A percentile compares a stretch with the other conserved stretches of the same genome.
Conservation (phyloP, 2,329 filamentous ascomycete species). For the Exophiala viscosa region DNA sequence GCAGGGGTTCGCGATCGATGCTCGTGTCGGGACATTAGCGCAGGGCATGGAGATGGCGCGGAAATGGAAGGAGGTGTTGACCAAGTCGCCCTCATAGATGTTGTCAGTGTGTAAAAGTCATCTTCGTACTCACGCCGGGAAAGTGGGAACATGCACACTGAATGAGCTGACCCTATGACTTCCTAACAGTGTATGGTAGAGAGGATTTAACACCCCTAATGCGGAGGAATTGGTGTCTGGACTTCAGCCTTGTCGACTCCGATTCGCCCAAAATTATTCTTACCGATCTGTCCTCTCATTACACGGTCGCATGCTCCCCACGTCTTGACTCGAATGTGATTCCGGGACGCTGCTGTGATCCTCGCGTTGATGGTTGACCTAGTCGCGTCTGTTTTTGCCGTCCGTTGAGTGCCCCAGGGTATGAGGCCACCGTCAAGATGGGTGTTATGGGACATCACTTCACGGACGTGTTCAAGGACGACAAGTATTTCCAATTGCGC, state of each 20-base stretch:
- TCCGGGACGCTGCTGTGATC: background rate
- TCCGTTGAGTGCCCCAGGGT: background rate
- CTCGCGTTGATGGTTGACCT: too few species aligned
- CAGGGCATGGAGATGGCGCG: slow-evolving; percentile 74
- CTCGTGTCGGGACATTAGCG: slow-evolving; percentile 70
- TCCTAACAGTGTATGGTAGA: too few species aligned
- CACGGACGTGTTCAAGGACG: slow-evolving; percentile 12
- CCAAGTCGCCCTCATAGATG: slow-evolving; percentile 7
- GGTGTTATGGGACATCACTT: slow-evolving; percentile 25
- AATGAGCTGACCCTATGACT: too few species aligned
- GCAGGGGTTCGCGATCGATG: slow-evolving; percentile 74
- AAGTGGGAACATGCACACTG: too few species aligned
- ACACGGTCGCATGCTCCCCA: background rate
- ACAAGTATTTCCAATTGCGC: slow-evolving; percentile 17
- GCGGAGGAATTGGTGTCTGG: background rate
- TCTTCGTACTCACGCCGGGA: too few species aligned
- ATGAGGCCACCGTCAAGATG: slow-evolving; percentile 9
- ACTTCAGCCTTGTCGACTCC: background rate
- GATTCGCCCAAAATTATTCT: background rate
- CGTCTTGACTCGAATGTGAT: background rate
- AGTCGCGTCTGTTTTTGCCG: too few species aligned
- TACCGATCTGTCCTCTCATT: background rate
- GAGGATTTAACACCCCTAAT: too few species aligned
- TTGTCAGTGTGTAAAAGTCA: background rate
- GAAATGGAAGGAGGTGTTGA: slow-evolving; percentile 31